These are phyloP conservation scores for Prunus dulcis DNA, from an alignment of 306 rosid species.

Conservation along the genomic window DNA sequence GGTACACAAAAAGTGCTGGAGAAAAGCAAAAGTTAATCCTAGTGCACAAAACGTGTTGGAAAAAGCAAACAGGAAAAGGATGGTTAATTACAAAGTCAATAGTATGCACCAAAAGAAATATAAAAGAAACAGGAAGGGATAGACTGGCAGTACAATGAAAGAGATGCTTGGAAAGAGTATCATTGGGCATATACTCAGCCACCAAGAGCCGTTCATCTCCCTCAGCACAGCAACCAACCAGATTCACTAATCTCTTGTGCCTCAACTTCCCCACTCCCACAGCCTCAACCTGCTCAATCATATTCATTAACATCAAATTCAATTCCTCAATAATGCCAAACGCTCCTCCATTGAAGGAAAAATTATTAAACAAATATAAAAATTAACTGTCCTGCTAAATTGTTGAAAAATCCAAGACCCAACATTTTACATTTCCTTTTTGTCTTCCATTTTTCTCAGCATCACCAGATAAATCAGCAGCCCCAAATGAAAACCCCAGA, in stretches of 20 bases:
- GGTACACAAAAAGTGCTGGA: background rate
- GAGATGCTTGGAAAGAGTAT: slow-evolving; percentile 66
- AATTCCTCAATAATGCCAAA: background rate
- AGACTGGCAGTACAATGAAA: slow-evolving; percentile 58
- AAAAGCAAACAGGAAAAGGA: slow-evolving; percentile 3
- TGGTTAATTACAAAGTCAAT: background rate
- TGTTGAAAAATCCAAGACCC: background rate
- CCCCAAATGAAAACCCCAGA: background rate
- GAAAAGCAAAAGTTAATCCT: slow-evolving; percentile 7
- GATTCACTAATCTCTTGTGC: slow-evolving; percentile 76
- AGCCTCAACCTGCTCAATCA: slow-evolving; percentile 61
- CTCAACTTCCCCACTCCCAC: slow-evolving; percentile 82
- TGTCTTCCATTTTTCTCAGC: background rate
- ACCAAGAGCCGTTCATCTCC: slow-evolving; percentile 86
- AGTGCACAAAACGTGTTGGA: background rate
- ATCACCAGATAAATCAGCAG: background rate
- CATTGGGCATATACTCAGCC: slow-evolving; percentile 47
- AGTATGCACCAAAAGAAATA: background rate
- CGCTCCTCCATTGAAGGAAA: background rate
- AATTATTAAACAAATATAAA: background rate
- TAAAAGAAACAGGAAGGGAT: slow-evolving; percentile 14
- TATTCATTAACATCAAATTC: slow-evolving; percentile 15
- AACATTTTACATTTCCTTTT: background rate
- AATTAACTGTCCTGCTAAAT: background rate
- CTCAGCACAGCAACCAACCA: slow-evolving; percentile 77